Evolutionary conservation across 768 basidiomycete species (phyloP).

Genomic region (Mycena leptocephala): DNA sequence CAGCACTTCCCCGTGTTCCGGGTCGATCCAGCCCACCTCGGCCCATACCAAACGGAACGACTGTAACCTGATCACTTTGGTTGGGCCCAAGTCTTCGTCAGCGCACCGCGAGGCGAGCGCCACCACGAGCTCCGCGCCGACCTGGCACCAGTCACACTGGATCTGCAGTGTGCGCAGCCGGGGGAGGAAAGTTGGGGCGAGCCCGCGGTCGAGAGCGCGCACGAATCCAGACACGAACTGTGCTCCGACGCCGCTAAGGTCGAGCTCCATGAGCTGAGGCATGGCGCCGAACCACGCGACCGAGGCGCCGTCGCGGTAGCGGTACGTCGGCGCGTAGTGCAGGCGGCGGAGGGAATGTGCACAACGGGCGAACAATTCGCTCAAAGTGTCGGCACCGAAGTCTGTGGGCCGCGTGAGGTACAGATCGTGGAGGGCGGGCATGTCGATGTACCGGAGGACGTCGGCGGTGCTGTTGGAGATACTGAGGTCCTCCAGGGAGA

Average conservation of each 20-base stretch:
- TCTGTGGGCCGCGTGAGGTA: not conserved
- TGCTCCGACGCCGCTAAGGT: not conserved
- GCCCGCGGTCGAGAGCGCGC: not conserved
- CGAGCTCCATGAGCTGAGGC: not conserved
- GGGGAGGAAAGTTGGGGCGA: not conserved
- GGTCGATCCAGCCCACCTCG: not conserved
- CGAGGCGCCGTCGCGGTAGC: not conserved
- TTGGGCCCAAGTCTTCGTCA: not conserved
- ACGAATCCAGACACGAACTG: not conserved
- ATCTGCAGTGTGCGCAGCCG: not conserved
- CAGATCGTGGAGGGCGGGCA: not conserved
- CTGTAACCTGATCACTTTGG: not conserved
- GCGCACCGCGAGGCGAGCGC: not conserved
- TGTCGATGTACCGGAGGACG: not conserved
- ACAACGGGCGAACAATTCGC: not conserved
- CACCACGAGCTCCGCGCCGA: not conserved
- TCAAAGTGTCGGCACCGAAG: not conserved
- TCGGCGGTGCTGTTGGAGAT: not conserved
- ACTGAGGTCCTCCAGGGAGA: not conserved
- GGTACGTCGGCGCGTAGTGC: conserved; percentile 2
- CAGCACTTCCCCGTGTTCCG: not conserved
- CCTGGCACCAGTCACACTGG: not conserved
- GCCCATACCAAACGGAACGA: conserved; percentile 1
- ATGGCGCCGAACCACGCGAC: not conserved
- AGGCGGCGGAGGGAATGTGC: not conserved